Base-by-base conservation (phyloP, 371 early-diverging fungal species). In the Apophysomyces ossiformis region DNA sequence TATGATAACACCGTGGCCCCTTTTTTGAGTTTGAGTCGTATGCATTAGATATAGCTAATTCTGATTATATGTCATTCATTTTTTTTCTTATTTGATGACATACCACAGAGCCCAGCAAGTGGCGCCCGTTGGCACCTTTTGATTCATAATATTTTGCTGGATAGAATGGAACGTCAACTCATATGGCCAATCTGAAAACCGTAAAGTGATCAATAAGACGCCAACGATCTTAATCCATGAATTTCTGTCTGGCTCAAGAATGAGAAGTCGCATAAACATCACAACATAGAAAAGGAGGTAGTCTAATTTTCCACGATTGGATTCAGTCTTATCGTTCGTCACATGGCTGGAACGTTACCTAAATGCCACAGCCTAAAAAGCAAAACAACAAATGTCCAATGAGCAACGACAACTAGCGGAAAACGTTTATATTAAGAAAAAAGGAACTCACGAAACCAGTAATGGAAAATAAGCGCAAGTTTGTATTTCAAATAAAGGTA, bases 41-140 rank as follows among this genome's bases (percentile, higher is more conserved):
- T 32, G n/a, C 3, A 21, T 8, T n/a, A 46, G 13, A 38, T 21
- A 11, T 5, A 2, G 9, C 41, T 38, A 21, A 54, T 39, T 16
- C 16, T 47, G 37, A 13, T 46, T 57, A 13, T 41, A 13, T 5
- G 41, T 41, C 11, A 11, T 13, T 62, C 57, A 41, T 35, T 64
- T 50, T 26, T 26, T 26, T 2, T 26, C 2, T 26, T 26, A 26
- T 26, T 26, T 26, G 32, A 26, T 38, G 8, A 45, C 45, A 44
- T 77, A 77, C 83, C 83, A 82, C 50, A 60, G 60, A n/a, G 75
- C 80, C 80, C 80, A 82, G 54, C 83, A 82, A 11, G 72, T 74
- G 18, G 64, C 64, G 5, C 75, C 78, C 57, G 13, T 12, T 4
- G 47, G 59, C 32, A 68, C 68, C n/a, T 68, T 12, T 58, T 71